Percentiles rank a stretch among this genome's conserved stretches.
phyloP scores from a whole-genome alignment of 2,329 filamentous ascomycete species.

The Fusarium sp. region DNA sequence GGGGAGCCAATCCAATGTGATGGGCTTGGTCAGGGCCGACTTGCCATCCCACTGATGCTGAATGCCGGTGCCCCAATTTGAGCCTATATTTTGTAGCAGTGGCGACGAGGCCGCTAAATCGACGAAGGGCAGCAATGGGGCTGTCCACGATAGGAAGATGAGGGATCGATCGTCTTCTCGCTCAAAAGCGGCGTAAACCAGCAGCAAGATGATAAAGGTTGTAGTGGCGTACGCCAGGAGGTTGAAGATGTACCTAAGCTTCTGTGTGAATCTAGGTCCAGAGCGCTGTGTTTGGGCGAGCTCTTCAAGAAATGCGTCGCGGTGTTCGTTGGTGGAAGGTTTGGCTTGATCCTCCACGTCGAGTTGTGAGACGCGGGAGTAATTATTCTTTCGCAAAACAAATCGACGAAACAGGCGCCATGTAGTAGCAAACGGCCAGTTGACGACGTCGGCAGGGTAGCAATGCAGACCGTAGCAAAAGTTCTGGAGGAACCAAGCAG shows the following conservation, averaged over 20 bases:
- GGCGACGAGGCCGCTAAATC: constrained; percentile 46
- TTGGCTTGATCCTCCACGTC: constrained; percentile 34
- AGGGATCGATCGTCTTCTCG: constrained; percentile 47
- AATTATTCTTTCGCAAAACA: not conserved
- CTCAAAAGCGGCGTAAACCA: constrained; percentile 32
- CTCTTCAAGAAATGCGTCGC: not conserved
- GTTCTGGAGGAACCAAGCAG: constrained; percentile 44
- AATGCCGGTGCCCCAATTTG: constrained; percentile 36
- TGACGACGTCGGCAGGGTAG: constrained; percentile 42
- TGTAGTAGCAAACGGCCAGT: constrained; percentile 36
- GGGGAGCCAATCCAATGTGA: constrained; percentile 45
- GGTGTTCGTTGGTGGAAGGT: not conserved
- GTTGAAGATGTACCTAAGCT: not conserved
- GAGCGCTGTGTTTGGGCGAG: not conserved
- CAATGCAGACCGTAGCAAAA: constrained; percentile 28
- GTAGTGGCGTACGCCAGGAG: not conserved
- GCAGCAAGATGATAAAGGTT: constrained; percentile 12
- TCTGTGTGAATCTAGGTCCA: not conserved
- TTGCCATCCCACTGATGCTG: constrained; percentile 42
- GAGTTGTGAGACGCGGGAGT: constrained; percentile 39
- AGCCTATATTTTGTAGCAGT: constrained; percentile 37
- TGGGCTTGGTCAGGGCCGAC: constrained; percentile 42
- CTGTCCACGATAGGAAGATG: constrained; percentile 51
- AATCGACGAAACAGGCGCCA: constrained; percentile 4
- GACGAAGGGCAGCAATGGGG: constrained; percentile 48